These are phyloP conservation scores for Penicillium waksmanii DNA, from an alignment of 495 filamentous ascomycete species.

Conservation along the genomic window DNA sequence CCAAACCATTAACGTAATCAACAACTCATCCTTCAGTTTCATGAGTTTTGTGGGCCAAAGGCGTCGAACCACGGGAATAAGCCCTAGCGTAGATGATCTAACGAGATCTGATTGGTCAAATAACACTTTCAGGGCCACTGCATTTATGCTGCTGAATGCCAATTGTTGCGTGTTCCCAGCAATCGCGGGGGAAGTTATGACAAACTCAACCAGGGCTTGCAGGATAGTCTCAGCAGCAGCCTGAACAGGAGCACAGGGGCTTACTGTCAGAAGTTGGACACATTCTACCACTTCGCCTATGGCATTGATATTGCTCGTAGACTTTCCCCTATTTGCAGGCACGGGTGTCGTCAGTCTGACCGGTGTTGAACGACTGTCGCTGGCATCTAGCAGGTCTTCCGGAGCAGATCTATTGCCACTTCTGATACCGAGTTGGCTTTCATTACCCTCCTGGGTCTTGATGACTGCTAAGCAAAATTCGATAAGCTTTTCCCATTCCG, in stretches of 20 bases:
- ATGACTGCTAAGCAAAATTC: conserved; percentile 62
- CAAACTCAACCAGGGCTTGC: conserved; percentile 59
- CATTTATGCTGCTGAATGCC: conserved; percentile 76
- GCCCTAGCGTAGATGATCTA: conserved; percentile 54
- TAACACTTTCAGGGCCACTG: conserved; percentile 63
- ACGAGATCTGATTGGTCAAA: conserved; percentile 69
- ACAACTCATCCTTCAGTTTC: conserved; percentile 68
- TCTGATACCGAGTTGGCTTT: conserved; percentile 34
- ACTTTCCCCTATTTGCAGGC: conserved; percentile 31
- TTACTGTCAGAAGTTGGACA: conserved; percentile 64
- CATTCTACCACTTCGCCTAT: conserved; percentile 66
- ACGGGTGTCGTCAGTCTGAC: conserved; percentile 38
- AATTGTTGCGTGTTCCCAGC: conserved; percentile 66
- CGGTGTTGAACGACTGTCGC: conserved; percentile 34
- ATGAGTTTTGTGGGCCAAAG: conserved; percentile 72
- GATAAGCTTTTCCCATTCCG: conserved; percentile 69
- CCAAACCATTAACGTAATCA: conserved; percentile 70
- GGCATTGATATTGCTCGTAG: conserved; percentile 35
- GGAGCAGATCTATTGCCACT: conserved; percentile 29
- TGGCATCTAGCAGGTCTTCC: conserved; percentile 32
- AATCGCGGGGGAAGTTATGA: conserved; percentile 58
- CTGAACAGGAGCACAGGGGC: conserved; percentile 72
- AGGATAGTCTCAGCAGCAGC: conserved; percentile 61
- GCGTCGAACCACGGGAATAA: conserved; percentile 71
- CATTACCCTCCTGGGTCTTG: conserved; percentile 25